phyloP scores from a whole-genome alignment of 2,329 filamentous ascomycete genomes.

The Sporothrix euskadiensis region DNA sequence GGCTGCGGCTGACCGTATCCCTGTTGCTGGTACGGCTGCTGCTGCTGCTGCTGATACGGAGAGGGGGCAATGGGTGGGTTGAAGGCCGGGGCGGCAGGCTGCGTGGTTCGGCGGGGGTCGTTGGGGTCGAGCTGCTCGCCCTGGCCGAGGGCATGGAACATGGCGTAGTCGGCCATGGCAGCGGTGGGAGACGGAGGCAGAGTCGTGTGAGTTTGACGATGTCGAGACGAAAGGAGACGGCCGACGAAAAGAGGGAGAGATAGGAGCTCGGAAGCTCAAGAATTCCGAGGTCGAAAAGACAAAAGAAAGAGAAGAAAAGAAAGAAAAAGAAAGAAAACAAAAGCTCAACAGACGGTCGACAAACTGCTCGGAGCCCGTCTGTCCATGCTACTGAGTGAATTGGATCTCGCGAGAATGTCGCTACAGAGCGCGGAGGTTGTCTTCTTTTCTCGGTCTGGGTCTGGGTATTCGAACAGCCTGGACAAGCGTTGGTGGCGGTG shows the following conservation, averaged over 20 bases:
- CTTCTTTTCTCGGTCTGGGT: neutral
- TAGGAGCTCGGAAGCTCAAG: neutral
- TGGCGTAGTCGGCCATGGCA: slow-evolving; percentile 48
- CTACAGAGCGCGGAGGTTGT: neutral
- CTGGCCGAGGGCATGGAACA: slow-evolving; percentile 55
- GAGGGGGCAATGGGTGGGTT: slow-evolving; percentile 55
- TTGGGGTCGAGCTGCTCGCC: slow-evolving; percentile 54
- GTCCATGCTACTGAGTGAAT: slow-evolving; percentile 25
- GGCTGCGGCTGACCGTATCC: slow-evolving; percentile 1
- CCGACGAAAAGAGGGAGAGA: neutral
- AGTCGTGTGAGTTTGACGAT: neutral
- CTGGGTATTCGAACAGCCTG: slow-evolving; percentile 15
- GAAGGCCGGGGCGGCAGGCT: slow-evolving; percentile 48
- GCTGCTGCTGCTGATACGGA: slow-evolving; percentile 52
- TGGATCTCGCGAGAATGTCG: slow-evolving; percentile 14
- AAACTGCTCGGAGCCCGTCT: slow-evolving; percentile 11
- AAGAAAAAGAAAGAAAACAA: slow-evolving; percentile 17
- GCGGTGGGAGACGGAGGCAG: neutral
- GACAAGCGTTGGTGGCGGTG: slow-evolving; percentile 15
- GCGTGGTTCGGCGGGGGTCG: slow-evolving; percentile 50
- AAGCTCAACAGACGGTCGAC: slow-evolving; percentile 16
- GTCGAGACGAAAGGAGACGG: neutral
- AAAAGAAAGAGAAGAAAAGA: neutral
- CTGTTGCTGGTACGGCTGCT: slow-evolving; percentile 34
- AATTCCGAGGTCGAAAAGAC: neutral